Evolutionary conservation across 768 basidiomycete species (phyloP).

Genomic region (Austroboletus eburneus): DNA sequence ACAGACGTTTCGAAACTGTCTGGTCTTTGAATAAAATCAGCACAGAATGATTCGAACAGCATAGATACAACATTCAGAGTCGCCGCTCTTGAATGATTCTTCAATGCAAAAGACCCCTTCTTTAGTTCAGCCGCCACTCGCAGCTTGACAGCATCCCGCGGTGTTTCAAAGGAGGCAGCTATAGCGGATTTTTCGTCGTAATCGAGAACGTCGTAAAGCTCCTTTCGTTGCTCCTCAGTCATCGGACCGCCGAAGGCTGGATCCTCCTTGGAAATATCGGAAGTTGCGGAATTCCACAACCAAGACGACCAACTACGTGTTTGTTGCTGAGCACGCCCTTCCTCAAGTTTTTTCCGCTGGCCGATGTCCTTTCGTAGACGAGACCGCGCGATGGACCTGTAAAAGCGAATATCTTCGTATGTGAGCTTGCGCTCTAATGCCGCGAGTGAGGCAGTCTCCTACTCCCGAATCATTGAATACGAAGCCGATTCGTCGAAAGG

Average conservation of each 20-base stretch:
- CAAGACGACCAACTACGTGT: slow-evolving; percentile 65
- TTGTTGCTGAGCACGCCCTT: slow-evolving; percentile 57
- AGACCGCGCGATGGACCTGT: slow-evolving; percentile 90
- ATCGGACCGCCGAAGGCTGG: slow-evolving; percentile 60
- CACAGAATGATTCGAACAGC: slow-evolving; percentile 83
- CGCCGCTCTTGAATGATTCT: slow-evolving; percentile 61
- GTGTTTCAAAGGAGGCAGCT: slow-evolving; percentile 61
- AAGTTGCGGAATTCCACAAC: slow-evolving; percentile 71
- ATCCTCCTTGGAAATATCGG: slow-evolving; percentile 43
- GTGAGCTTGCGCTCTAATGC: slow-evolving; percentile 76
- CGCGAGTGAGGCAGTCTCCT: slow-evolving; percentile 56
- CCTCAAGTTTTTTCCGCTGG: slow-evolving; percentile 58
- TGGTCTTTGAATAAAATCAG: slow-evolving; percentile 77
- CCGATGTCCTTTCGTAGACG: slow-evolving; percentile 82
- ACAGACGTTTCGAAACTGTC: slow-evolving; percentile 84
- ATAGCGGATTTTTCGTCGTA: slow-evolving; percentile 85
- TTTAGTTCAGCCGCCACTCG: slow-evolving; percentile 74
- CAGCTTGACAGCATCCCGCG: slow-evolving; percentile 76
- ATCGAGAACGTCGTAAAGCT: slow-evolving; percentile 87
- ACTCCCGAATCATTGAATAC: background rate
- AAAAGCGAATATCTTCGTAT: slow-evolving; percentile 96
- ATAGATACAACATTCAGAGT: slow-evolving; percentile 76
- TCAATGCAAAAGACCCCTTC: slow-evolving; percentile 84
- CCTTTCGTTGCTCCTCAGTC: slow-evolving; percentile 85
- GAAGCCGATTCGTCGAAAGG: background rate